Percentiles rank a stretch among this genome's conserved stretches.
These are phyloP conservation scores for Solanum commersonii DNA, from an alignment of 257 asterid species.

Conservation along the genomic window DNA sequence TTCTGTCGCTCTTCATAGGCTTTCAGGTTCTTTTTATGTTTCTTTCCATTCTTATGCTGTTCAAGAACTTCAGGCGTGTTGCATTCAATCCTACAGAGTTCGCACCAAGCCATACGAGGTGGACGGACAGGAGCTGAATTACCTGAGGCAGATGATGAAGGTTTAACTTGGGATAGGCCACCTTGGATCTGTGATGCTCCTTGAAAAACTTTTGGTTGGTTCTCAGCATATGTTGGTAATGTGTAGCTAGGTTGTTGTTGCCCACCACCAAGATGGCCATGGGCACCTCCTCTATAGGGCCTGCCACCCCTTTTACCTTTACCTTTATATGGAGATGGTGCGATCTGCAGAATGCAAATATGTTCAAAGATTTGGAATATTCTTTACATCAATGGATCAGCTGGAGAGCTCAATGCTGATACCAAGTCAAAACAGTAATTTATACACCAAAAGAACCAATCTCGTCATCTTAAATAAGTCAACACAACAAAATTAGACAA, in stretches of 20 bases:
- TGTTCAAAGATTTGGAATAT: not conserved
- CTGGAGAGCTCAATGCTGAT: not conserved
- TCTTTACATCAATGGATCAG: not conserved
- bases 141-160: slow-evolving; percentile 6
- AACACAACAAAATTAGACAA: not conserved
- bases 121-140: slow-evolving; percentile 12
- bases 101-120: slow-evolving; percentile 33
- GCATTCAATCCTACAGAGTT: slow-evolving; percentile 55
- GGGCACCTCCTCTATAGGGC: slow-evolving; percentile 17
- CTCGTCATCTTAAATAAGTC: not conserved
- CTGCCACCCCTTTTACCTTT: slow-evolving; percentile 18
- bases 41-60: slow-evolving; percentile 49
- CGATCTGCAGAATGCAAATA: slow-evolving; percentile 30
- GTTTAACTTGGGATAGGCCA: slow-evolving; percentile 12
- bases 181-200: slow-evolving; percentile 16
- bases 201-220: slow-evolving; percentile 6
- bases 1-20: slow-evolving; percentile 30
- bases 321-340: slow-evolving; percentile 27
- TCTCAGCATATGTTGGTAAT: slow-evolving; percentile 9
- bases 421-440: not conserved
- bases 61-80: slow-evolving; percentile 44
- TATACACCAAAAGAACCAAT: not conserved
- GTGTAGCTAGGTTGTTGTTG: slow-evolving; percentile 8
- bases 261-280: slow-evolving; percentile 18
- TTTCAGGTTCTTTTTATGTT: slow-evolving; percentile 46